These are phyloP conservation scores for Hypericum perforatum DNA, from an alignment of 345 rosid species.

Conservation along the genomic window DNA sequence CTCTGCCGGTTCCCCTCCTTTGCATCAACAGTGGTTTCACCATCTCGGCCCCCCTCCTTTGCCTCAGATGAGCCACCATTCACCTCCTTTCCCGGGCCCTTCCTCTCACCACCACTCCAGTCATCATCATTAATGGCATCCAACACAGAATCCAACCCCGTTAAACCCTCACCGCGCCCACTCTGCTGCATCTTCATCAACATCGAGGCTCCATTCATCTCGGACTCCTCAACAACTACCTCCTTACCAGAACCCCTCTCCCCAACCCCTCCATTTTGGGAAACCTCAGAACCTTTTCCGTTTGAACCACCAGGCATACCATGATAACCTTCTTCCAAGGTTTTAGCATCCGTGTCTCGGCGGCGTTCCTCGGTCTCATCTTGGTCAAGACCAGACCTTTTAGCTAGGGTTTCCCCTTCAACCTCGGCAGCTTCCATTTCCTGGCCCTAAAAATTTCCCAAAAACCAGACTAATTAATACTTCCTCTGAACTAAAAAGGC, in stretches of 20 bases:
- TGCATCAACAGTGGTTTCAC: slow-evolving; percentile 4
- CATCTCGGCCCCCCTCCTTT: slow-evolving; percentile 13
- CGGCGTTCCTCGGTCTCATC: too few relatives aligned
- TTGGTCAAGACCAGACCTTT: too few relatives aligned
- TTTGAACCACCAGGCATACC: too few relatives aligned
- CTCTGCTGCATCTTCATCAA: slow-evolving; percentile 44
- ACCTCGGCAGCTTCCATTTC: too few relatives aligned
- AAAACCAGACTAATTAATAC: too few relatives aligned
- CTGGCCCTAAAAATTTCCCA: too few relatives aligned
- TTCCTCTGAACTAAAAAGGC: too few relatives aligned
- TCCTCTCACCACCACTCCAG: slow-evolving; percentile 8
- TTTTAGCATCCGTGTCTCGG: too few relatives aligned
- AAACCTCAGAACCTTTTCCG: too few relatives aligned
- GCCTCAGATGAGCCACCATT: slow-evolving; percentile 5
- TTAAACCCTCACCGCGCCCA: slow-evolving; percentile 14
- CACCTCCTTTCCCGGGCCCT: background rate
- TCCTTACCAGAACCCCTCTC: slow-evolving; percentile 3
- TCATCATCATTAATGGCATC: slow-evolving; percentile 20
- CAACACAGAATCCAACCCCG: slow-evolving; percentile 27
- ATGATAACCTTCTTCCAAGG: too few relatives aligned
- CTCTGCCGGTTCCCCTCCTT: slow-evolving; percentile 12
- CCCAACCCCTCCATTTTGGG: background rate
- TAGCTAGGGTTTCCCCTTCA: too few relatives aligned
- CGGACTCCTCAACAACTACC: slow-evolving; percentile 41
- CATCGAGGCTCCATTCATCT: slow-evolving; percentile 64